Evolutionary conservation across 345 rosid species (phyloP), one percentile per base, ranked within the genome.

Genomic region (Euphorbia pulcherrima): DNA sequence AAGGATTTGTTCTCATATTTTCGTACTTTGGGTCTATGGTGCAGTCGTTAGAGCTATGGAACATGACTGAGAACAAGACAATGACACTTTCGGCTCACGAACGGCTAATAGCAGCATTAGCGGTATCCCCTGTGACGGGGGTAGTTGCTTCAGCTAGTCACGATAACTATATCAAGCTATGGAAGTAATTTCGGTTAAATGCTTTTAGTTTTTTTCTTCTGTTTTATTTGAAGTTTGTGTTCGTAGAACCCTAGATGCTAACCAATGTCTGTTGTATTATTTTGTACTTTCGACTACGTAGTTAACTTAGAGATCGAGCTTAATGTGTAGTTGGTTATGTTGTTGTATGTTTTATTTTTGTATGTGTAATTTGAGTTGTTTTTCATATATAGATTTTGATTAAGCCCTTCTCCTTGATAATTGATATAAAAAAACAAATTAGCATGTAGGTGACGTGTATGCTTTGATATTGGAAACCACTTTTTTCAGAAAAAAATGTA

Each of bases 21-120:
- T 44, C 64, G 67, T 24, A 53, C 6, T 67, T 41, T 58, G 40
- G 48, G 48, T 18, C 3, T 35, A 67, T 40, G 1, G 54, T 78
- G 79, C 87, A 94, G 99, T 87, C 96, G 21, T 78, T 94, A 80
- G 99, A 94, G 77, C 88, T 94, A 0, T 94, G 99, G 99, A 85
- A 91, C 78, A 86, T 91, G 88, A 55, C 74, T 4, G 91, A 94
- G 81, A 86, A 86, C 79, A 91, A 88, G 88, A 91, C 85, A 0
- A 82, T 85, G 95, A 78, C 92, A 30, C 74, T 91, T 26, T 1
- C 86, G 9, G 99, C 97, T 11, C 99, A 94, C 24, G 93, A 88
- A 0, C 95, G 97, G 59, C 74, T 84, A 18, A 86, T 94, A 17
- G 85, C 99, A 12, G 82, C 96, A 2, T 68, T 94, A 77, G 86